These are phyloP conservation scores for Bonia amplexicaulis DNA, from an alignment of 176 grass and related monocot species.

Conservation along the genomic window DNA sequence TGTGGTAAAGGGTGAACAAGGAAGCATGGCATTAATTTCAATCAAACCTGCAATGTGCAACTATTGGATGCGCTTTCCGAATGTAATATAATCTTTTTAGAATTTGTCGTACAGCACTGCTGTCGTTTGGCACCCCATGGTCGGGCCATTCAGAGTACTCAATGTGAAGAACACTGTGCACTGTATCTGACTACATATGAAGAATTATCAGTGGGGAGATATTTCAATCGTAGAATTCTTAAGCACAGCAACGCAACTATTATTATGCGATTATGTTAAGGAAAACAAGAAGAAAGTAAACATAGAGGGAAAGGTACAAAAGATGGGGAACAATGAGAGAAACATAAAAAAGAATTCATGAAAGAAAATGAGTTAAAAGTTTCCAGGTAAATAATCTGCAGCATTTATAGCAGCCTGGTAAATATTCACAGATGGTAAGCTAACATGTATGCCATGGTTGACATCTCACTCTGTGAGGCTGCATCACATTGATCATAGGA, in stretches of 20 bases:
- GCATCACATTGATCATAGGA: background rate
- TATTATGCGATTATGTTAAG: background rate
- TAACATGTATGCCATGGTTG: background rate
- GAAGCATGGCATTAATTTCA: background rate
- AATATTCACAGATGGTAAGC: slow-evolving; percentile 8
- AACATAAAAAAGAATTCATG: background rate
- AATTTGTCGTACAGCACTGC: slow-evolving; percentile 49
- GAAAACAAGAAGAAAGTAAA: slow-evolving; percentile 11
- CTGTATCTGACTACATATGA: slow-evolving; percentile 42
- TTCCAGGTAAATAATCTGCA: background rate
- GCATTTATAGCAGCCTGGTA: background rate
- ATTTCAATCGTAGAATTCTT: background rate
- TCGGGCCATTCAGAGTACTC: slow-evolving; percentile 86
- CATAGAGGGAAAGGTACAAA: background rate
- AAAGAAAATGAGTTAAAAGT: slow-evolving; percentile 8
- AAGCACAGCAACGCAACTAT: background rate
- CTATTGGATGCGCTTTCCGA: slow-evolving; percentile 45
- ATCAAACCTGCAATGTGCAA: slow-evolving; percentile 90
- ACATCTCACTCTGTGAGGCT: background rate
- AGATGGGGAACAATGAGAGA: background rate
- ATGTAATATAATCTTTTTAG: slow-evolving; percentile 53
- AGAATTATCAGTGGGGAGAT: background rate
- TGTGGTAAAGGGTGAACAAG: background rate
- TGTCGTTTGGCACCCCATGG: slow-evolving; percentile 73
- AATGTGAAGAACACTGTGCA: slow-evolving; percentile 70